Conservation (phyloP, 83 land plant genomes). For the Diphasiastrum complanatum region DNA sequence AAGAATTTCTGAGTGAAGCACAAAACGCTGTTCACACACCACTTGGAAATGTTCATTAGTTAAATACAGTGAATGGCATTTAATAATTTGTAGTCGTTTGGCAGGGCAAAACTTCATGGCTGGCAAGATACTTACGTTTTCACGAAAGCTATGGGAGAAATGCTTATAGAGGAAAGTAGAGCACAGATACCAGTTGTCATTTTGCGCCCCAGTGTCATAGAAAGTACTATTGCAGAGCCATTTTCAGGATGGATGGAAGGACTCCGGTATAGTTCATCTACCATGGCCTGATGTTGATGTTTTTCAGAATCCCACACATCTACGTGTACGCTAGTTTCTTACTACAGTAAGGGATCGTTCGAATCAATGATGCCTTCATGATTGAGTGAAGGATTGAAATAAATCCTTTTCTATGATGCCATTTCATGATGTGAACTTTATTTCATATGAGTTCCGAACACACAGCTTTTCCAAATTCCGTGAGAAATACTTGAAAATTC, state of each 20-base stretch:
- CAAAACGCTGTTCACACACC: too few species aligned
- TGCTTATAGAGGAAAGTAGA: constrained; percentile 49
- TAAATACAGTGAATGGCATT: neutral
- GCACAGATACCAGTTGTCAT: constrained; percentile 70
- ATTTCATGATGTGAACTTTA: too few species aligned
- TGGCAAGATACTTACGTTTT: constrained; percentile 98
- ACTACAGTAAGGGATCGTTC: too few species aligned
- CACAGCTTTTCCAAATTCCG: too few species aligned
- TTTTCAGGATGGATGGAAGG: constrained; percentile 98
- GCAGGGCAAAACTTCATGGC: constrained; percentile 62
- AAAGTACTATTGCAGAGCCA: constrained; percentile 74
- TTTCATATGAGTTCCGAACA: too few species aligned
- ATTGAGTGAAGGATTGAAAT: too few species aligned
- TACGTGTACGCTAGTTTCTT: too few species aligned
- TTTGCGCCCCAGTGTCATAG: constrained; percentile 74
- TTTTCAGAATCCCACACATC: too few species aligned
- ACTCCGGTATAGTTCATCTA: constrained; percentile 41
- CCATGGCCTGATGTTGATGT: neutral
- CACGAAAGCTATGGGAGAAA: constrained; percentile 95
- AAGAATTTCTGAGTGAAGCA: too few species aligned
- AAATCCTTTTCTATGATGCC: too few species aligned
- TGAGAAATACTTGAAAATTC: too few species aligned
- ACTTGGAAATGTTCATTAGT: neutral
- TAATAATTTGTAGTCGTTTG: neutral
- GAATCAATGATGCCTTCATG: too few species aligned